phyloP scores from a whole-genome alignment of 352 stramenopile genomes.

The Pythium dissimile region DNA sequence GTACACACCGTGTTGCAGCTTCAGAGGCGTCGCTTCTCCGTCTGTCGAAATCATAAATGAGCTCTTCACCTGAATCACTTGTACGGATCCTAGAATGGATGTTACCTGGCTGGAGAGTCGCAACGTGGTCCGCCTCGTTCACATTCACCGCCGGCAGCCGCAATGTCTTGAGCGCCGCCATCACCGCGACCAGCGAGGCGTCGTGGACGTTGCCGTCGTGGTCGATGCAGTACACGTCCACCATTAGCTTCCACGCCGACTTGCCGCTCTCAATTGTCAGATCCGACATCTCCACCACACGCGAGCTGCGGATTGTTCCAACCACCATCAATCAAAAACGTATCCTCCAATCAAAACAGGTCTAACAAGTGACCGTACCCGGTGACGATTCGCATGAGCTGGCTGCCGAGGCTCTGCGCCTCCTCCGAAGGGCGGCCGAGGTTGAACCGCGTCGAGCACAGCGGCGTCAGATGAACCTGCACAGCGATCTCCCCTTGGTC shows the following conservation, averaged over 20 bases:
- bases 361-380: too few relatives aligned
- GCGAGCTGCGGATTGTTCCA: conserved; percentile 33
- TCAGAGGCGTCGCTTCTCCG: conserved; percentile 40
- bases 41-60: too few relatives aligned
- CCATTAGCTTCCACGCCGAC: conserved; percentile 76
- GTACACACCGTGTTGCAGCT: conserved; percentile 56
- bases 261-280: conserved; percentile 71
- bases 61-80: too few relatives aligned
- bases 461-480: conserved; percentile 74
- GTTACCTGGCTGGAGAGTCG: conserved; percentile 59
- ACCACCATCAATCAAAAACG: too few relatives aligned
- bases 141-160: conserved; percentile 58
- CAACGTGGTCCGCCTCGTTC: conserved; percentile 63
- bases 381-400: conserved; percentile 67
- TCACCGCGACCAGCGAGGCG: conserved; percentile 60
- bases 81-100: too few relatives aligned
- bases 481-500: conserved; percentile 77
- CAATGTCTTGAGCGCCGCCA: conserved; percentile 65
- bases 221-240: conserved; percentile 80
- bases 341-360: too few relatives aligned
- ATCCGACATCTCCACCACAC: conserved; percentile 77
- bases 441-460: conserved; percentile 73
- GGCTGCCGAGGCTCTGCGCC: conserved; percentile 70
- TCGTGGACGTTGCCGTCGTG: conserved; percentile 83
- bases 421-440: conserved; percentile 73